A percentile compares a stretch with the other conserved stretches of the same genome.
Conservation (phyloP, 1,284 basidiomycete species). For the Anthracocystis walkeri region DNA sequence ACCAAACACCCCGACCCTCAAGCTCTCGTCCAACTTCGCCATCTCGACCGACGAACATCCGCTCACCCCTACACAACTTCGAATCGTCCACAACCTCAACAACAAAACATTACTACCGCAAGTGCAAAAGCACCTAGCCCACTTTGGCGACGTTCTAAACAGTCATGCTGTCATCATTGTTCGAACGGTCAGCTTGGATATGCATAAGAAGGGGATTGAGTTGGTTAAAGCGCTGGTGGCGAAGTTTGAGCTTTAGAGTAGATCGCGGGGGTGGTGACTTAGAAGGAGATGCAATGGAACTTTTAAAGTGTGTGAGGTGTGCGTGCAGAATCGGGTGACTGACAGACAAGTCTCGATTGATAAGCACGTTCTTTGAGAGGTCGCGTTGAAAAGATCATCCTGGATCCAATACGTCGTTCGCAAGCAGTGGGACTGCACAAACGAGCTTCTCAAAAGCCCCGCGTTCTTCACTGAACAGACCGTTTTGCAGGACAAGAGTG, state of each 20-base stretch:
- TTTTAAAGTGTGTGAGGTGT: no score
- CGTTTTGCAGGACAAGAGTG: no score
- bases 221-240: conserved; percentile 24
- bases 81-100: conserved; percentile 46
- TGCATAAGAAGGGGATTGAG: conserved; percentile 36
- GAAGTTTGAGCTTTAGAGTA: conserved; percentile 24
- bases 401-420: no score
- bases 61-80: conserved; percentile 23
- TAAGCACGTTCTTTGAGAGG: no score
- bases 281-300: no score
- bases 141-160: conserved; percentile 53
- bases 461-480: no score
- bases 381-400: no score
- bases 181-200: conserved; percentile 27
- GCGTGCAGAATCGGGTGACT: no score
- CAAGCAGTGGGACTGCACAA: no score
- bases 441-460: no score
- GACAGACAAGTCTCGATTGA: no score
- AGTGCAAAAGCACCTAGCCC: conserved; percentile 48
- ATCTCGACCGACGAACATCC: conserved; percentile 13
- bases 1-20: conserved; percentile 11
- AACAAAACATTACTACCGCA: conserved; percentile 25
- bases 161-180: conserved; percentile 60
- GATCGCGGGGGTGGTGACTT: no score
- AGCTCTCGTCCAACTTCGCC: background rate